A percentile compares a stretch with the other conserved stretches of the same genome.
Conservation (phyloP, 305 asterid species). For the Fraxinus xanthoxyloides region DNA sequence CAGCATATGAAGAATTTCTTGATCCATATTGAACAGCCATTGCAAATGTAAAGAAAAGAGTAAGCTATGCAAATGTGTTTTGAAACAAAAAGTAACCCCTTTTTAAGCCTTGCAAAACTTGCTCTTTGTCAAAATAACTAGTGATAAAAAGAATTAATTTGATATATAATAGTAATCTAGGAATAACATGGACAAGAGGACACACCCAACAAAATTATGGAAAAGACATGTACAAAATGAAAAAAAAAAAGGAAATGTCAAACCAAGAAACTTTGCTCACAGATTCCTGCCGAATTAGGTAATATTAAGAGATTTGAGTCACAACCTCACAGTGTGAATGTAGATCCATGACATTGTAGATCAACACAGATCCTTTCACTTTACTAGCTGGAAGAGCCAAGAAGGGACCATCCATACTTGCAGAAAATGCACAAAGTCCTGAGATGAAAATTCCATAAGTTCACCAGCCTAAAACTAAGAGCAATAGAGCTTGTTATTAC, state of each 20-base stretch:
- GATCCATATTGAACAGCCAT: slow-evolving; percentile 1
- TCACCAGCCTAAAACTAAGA: slow-evolving; percentile 8
- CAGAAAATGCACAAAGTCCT: slow-evolving; percentile 93
- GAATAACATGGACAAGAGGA: neutral
- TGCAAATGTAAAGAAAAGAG: neutral
- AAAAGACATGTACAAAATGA: neutral
- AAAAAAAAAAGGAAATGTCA: slow-evolving; percentile 1
- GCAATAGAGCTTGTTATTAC: slow-evolving; percentile 10
- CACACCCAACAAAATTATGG: neutral
- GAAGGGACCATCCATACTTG: slow-evolving; percentile 66
- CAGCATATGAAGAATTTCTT: neutral
- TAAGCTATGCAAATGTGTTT: neutral
- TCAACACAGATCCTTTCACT: slow-evolving; percentile 70
- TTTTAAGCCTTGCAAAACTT: neutral
- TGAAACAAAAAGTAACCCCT: neutral
- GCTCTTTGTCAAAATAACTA: neutral
- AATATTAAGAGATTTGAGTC: slow-evolving; percentile 16
- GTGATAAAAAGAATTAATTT: slow-evolving; percentile 2
- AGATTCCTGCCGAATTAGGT: slow-evolving; percentile 4
- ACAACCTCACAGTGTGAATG: slow-evolving; percentile 87
- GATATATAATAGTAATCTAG: neutral
- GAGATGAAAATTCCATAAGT: slow-evolving; percentile 25
- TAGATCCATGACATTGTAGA: slow-evolving; percentile 76
- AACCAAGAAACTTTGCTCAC: slow-evolving; percentile 12
- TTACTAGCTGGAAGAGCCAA: slow-evolving; percentile 92